These are phyloP conservation scores for Epichloe sylvatica DNA, from an alignment of 2,329 filamentous ascomycete species.

Conservation along the genomic window DNA sequence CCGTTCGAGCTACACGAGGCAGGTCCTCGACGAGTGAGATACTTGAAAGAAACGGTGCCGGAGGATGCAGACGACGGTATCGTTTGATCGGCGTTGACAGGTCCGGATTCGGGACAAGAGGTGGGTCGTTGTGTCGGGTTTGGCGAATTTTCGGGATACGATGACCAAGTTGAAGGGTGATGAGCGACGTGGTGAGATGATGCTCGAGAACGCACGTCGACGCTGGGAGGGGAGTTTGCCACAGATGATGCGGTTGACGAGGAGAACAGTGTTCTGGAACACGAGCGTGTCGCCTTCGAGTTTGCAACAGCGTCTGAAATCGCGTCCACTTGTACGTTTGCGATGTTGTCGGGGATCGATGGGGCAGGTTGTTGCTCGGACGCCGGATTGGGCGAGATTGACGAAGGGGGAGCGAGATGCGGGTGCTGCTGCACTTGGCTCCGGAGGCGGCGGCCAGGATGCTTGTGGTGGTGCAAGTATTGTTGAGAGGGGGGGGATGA, in stretches of 20 bases:
- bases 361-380: slow-evolving; percentile 6
- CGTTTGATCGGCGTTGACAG: slow-evolving; percentile 10
- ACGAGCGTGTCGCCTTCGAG: background rate
- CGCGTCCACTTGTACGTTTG: slow-evolving; percentile 9
- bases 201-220: slow-evolving; percentile 5
- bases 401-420: slow-evolving; percentile 7
- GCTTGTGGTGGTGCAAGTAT: slow-evolving; percentile 9
- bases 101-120: slow-evolving; percentile 10
- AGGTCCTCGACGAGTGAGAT: slow-evolving; percentile 25
- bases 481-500: slow-evolving; percentile 10
- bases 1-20: slow-evolving; percentile 24
- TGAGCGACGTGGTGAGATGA: slow-evolving; percentile 4
- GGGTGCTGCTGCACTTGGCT: slow-evolving; percentile 2
- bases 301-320: slow-evolving; percentile 3
- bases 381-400: slow-evolving; percentile 16
- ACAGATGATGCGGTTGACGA: slow-evolving; percentile 1
- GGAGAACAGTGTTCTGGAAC: background rate
- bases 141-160: slow-evolving; percentile 2
- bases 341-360: slow-evolving; percentile 9
- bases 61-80: slow-evolving; percentile 10
- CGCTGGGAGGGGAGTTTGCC: slow-evolving; percentile 4
- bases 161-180: slow-evolving; percentile 2
- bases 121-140: slow-evolving; percentile 6
- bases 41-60: slow-evolving; percentile 15
- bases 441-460: background rate